These are phyloP conservation scores for Obba rivulosa DNA, from an alignment of 768 basidiomycete genomes.

Conservation along the genomic window DNA sequence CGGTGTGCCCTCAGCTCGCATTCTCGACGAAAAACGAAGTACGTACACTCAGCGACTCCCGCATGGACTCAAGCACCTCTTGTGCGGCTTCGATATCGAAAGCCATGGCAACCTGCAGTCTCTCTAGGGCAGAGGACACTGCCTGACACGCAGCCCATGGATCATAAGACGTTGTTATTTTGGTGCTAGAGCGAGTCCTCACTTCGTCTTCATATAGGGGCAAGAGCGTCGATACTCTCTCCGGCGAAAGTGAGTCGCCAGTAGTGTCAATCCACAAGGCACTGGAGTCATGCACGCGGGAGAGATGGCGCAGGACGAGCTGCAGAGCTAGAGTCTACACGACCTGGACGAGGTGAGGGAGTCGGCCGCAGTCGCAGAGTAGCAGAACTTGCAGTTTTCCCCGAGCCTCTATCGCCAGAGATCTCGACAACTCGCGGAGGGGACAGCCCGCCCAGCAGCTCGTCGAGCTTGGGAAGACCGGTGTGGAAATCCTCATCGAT, in stretches of 20 bases:
- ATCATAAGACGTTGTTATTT: too few species aligned
- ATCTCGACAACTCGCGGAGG: slow-evolving; percentile 56
- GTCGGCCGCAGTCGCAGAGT: background rate
- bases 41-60: slow-evolving; percentile 26
- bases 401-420: slow-evolving; percentile 58
- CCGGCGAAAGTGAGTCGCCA: slow-evolving; percentile 53
- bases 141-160: slow-evolving; percentile 18
- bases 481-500: slow-evolving; percentile 5
- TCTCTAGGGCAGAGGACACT: slow-evolving; percentile 37
- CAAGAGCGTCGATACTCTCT: slow-evolving; percentile 38
- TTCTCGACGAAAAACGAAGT: slow-evolving; percentile 1
- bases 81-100: slow-evolving; percentile 55
- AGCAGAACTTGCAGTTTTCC: slow-evolving; percentile 55
- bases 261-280: slow-evolving; percentile 71
- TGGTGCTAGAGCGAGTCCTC: too few species aligned
- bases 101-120: slow-evolving; percentile 53
- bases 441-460: slow-evolving; percentile 45
- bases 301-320: slow-evolving; percentile 49
- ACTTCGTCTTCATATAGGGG: slow-evolving; percentile 10
- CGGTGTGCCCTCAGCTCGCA: background rate
- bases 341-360: background rate
- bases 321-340: slow-evolving; percentile 58
- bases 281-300: slow-evolving; percentile 27
- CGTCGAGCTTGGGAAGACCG: slow-evolving; percentile 48
- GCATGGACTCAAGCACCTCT: slow-evolving; percentile 42